These are phyloP conservation scores for Celoporthe dispersa DNA, from an alignment of 2,329 filamentous ascomycete species.

Conservation along the genomic window DNA sequence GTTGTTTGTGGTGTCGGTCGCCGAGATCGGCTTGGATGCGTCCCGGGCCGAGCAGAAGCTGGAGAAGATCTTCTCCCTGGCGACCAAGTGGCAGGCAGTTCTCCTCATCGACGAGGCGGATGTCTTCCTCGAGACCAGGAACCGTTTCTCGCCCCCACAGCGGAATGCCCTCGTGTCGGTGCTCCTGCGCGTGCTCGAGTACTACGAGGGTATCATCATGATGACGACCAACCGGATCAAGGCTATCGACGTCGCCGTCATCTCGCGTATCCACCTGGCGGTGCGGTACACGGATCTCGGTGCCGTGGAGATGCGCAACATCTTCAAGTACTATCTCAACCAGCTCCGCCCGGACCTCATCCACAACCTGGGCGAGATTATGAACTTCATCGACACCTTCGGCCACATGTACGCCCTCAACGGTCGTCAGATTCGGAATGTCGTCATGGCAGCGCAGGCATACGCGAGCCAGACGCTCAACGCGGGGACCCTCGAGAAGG, in stretches of 20 bases:
- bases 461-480: slow-evolving; percentile 11
- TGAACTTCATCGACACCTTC: slow-evolving; percentile 2
- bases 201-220: slow-evolving; percentile 30
- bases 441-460: slow-evolving; percentile 20
- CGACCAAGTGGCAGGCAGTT: slow-evolving; percentile 36
- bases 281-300: slow-evolving; percentile 32
- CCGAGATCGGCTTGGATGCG: slow-evolving; percentile 28
- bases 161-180: slow-evolving; percentile 32
- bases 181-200: slow-evolving; percentile 28
- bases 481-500: not conserved
- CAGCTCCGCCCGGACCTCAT: slow-evolving; percentile 28
- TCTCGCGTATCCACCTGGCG: slow-evolving; percentile 33
- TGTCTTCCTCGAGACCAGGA: slow-evolving; percentile 32
- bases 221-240: slow-evolving; percentile 35
- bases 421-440: slow-evolving; percentile 23
- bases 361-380: slow-evolving; percentile 1
- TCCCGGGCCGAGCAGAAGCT: slow-evolving; percentile 26
- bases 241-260: slow-evolving; percentile 34
- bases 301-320: slow-evolving; percentile 23
- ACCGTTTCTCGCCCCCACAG: slow-evolving; percentile 19
- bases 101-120: slow-evolving; percentile 36
- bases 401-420: slow-evolving; percentile 15
- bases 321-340: slow-evolving; percentile 32
- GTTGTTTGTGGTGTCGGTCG: slow-evolving; percentile 24
- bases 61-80: slow-evolving; percentile 28